Conservation (phyloP, 208 protist species). For the Crithidia thermophila region DNA sequence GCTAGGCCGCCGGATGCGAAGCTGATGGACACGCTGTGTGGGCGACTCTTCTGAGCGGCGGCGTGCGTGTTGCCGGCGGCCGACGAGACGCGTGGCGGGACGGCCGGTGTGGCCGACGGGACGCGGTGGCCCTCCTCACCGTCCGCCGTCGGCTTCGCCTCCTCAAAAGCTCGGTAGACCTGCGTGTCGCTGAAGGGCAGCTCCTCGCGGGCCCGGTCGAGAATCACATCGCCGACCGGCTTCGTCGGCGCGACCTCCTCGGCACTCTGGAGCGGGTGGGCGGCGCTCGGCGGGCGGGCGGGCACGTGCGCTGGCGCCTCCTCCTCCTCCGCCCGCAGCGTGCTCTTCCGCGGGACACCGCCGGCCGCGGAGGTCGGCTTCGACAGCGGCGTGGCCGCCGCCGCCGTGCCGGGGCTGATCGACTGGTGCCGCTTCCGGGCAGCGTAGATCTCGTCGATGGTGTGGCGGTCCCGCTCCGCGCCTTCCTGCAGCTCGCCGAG, state of each 20-base stretch:
- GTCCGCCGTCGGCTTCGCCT: neutral
- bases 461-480: slow-evolving; percentile 53
- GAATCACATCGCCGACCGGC: slow-evolving; percentile 64
- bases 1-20: neutral
- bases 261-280: neutral
- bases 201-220: slow-evolving; percentile 64
- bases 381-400: neutral
- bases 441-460: slow-evolving; percentile 84
- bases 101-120: slow-evolving; percentile 4
- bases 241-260: slow-evolving; percentile 13
- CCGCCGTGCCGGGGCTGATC: neutral
- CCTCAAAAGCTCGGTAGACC: slow-evolving; percentile 4
- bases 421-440: slow-evolving; percentile 55
- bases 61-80: neutral
- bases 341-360: too few relatives aligned
- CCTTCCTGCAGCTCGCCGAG: slow-evolving; percentile 56
- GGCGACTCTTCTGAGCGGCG: neutral
- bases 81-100: neutral
- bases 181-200: slow-evolving; percentile 26
- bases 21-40: slow-evolving; percentile 5
- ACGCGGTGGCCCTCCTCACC: slow-evolving; percentile 15
- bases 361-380: too few relatives aligned
- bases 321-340: neutral
- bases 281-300: slow-evolving; percentile 2
- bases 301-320: neutral